Percentiles rank a stretch among this genome's conserved stretches.
phyloP scores from a whole-genome alignment of 2,329 filamentous ascomycete genomes.

The Xylariaceae sp. region DNA sequence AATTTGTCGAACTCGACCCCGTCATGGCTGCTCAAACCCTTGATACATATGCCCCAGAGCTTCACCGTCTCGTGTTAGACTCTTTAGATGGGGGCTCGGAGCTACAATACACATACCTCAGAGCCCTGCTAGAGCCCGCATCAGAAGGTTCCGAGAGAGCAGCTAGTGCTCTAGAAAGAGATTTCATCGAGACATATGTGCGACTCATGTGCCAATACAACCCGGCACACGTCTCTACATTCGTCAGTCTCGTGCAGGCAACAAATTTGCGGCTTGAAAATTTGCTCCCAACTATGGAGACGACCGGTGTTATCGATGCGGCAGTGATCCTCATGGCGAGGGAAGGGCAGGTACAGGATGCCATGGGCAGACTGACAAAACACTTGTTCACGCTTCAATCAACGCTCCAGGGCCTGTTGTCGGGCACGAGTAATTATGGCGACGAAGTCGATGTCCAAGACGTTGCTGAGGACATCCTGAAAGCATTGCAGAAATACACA shows the following conservation, averaged over 20 bases:
- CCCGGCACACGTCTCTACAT: slow-evolving; percentile 78
- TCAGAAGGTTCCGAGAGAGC: slow-evolving; percentile 35
- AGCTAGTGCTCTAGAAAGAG: slow-evolving; percentile 44
- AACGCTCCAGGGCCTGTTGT: slow-evolving; percentile 70
- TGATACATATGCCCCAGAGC: slow-evolving; percentile 56
- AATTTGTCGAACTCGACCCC: slow-evolving; percentile 67
- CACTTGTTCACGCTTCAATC: slow-evolving; percentile 79
- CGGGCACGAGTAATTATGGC: slow-evolving; percentile 55
- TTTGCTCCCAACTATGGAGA: slow-evolving; percentile 83
- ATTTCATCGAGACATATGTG: slow-evolving; percentile 79
- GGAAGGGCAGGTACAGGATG: slow-evolving; percentile 78
- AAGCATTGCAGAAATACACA: slow-evolving; percentile 81
- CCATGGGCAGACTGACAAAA: slow-evolving; percentile 79
- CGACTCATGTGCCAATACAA: slow-evolving; percentile 88
- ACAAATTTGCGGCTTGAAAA: slow-evolving; percentile 76
- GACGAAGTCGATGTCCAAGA: slow-evolving; percentile 56
- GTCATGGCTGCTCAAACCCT: slow-evolving; percentile 64
- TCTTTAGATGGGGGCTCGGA: slow-evolving; percentile 59
- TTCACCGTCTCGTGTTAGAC: slow-evolving; percentile 65
- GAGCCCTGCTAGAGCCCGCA: slow-evolving; percentile 68
- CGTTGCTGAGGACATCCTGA: slow-evolving; percentile 70
- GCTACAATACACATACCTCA: slow-evolving; percentile 73
- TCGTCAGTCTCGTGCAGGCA: slow-evolving; percentile 72
- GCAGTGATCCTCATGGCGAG: slow-evolving; percentile 87
- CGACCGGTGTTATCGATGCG: slow-evolving; percentile 85